Percentiles rank a stretch among this genome's conserved stretches.
Conservation (phyloP, 1,284 basidiomycete species). For the Rhodotorula sp. region DNA sequence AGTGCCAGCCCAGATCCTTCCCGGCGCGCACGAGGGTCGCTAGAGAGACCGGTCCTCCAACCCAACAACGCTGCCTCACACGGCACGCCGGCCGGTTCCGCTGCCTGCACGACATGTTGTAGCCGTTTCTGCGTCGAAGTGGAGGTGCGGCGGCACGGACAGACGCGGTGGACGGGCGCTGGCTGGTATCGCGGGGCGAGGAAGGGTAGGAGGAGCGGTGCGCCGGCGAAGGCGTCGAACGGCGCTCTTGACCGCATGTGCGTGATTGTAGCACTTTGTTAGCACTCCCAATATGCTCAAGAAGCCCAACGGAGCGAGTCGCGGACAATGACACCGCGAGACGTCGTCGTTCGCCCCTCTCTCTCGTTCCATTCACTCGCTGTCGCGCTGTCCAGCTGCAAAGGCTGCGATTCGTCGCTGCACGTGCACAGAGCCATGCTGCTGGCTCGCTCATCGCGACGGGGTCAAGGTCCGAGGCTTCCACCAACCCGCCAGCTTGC, state of each 20-base stretch:
- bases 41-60: too few species aligned
- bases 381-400: constrained; percentile 9
- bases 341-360: background rate
- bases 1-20: too few species aligned
- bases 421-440: constrained; percentile 6
- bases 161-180: background rate
- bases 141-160: too few species aligned
- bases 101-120: background rate
- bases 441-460: constrained; percentile 5
- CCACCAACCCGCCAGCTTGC: constrained; percentile 13
- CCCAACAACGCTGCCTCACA: too few species aligned
- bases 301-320: too few species aligned
- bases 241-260: background rate
- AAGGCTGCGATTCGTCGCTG: constrained; percentile 30
- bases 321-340: too few species aligned
- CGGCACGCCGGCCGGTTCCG: background rate
- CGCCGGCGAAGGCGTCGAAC: background rate
- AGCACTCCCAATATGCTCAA: too few species aligned
- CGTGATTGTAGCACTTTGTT: too few species aligned
- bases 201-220: constrained; percentile 15
- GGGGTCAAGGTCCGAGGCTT: constrained; percentile 37
- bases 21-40: too few species aligned
- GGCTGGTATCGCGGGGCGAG: constrained; percentile 18
- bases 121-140: background rate
- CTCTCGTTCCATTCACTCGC: background rate